A percentile compares a stretch with the other conserved stretches of the same genome.
These are phyloP conservation scores for Lasiosphaeria hispida DNA, from an alignment of 495 filamentous ascomycete species.

Conservation along the genomic window DNA sequence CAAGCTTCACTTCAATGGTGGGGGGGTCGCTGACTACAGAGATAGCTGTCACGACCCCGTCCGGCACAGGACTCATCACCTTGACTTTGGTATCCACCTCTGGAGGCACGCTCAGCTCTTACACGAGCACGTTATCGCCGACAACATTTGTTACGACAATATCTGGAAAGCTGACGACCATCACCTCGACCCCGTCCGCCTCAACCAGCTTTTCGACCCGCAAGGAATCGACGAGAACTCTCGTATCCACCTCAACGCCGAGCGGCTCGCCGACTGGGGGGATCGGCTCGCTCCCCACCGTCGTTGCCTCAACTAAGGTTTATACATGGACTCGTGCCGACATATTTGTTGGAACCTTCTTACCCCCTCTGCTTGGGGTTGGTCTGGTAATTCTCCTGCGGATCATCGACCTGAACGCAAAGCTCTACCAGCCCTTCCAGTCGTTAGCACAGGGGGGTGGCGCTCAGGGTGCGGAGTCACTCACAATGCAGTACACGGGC, in stretches of 20 bases:
- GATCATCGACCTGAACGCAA: constrained; percentile 39
- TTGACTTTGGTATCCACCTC: constrained; percentile 28
- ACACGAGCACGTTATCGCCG: constrained; percentile 23
- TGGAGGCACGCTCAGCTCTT: constrained; percentile 25
- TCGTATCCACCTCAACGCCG: constrained; percentile 20
- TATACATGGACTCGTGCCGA: constrained; percentile 24
- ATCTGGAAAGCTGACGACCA: constrained; percentile 27
- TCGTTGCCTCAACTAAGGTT: constrained; percentile 22
- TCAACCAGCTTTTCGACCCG: constrained; percentile 23
- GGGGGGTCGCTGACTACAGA: constrained; percentile 28
- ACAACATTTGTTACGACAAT: constrained; percentile 31
- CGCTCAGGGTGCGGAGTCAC: constrained; percentile 17
- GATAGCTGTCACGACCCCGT: constrained; percentile 28
- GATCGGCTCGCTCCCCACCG: background rate
- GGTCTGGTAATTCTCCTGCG: constrained; percentile 32
- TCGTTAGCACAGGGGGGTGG: constrained; percentile 23
- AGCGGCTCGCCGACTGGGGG: constrained; percentile 3
- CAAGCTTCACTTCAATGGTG: constrained; percentile 27
- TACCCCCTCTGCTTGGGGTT: constrained; percentile 31
- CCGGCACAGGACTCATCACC: constrained; percentile 25
- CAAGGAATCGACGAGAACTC: constrained; percentile 20
- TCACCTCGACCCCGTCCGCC: constrained; percentile 29
- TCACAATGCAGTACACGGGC: constrained; percentile 32
- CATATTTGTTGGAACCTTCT: constrained; percentile 38
- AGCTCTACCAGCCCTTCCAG: constrained; percentile 41